Evolutionary conservation across 495 filamentous ascomycete species (phyloP).

Genomic region (Penicillium canescens): DNA sequence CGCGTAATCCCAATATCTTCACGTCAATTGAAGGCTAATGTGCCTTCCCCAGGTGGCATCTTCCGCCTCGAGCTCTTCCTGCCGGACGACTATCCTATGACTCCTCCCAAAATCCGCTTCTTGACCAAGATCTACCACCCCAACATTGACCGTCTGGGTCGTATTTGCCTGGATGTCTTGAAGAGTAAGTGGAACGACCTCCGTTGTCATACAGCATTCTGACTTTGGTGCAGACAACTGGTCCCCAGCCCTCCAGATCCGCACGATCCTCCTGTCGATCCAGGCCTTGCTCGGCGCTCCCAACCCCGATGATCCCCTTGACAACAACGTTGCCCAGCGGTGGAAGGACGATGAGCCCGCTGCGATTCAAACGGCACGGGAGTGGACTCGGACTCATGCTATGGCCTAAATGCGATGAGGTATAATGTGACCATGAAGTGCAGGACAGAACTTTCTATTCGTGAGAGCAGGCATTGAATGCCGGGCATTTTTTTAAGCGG

Average conservation of each 20-base stretch:
- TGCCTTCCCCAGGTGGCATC: slow-evolving; percentile 65
- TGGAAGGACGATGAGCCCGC: slow-evolving; percentile 96
- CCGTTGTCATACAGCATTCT: neutral
- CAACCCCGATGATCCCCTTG: slow-evolving; percentile 95
- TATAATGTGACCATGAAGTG: slow-evolving; percentile 43
- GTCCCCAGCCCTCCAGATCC: slow-evolving; percentile 97
- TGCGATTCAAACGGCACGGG: slow-evolving; percentile 84
- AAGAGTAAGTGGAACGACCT: slow-evolving; percentile 67
- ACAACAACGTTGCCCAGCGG: slow-evolving; percentile 94
- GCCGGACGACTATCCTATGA: slow-evolving; percentile 99
- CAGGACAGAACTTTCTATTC: slow-evolving; percentile 9
- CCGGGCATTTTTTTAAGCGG: neutral
- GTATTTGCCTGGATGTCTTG: slow-evolving; percentile 95
- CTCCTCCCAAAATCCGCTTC: slow-evolving; percentile 96
- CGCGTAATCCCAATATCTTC: no score
- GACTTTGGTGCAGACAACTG: slow-evolving; percentile 75
- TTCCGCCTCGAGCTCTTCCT: slow-evolving; percentile 98
- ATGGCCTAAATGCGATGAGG: slow-evolving; percentile 44
- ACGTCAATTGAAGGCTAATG: slow-evolving; percentile 17
- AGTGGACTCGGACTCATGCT: slow-evolving; percentile 84
- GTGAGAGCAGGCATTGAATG: slow-evolving; percentile 10
- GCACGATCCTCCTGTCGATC: slow-evolving; percentile 95
- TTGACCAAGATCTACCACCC: slow-evolving; percentile 99
- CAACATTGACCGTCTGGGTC: slow-evolving; percentile 95
- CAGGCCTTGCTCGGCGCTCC: slow-evolving; percentile 95